Evolutionary conservation across 2,329 filamentous ascomycete genomes (phyloP), one percentile per base, ranked within the genome.

Genomic region (Fusarium sarcochroum): DNA sequence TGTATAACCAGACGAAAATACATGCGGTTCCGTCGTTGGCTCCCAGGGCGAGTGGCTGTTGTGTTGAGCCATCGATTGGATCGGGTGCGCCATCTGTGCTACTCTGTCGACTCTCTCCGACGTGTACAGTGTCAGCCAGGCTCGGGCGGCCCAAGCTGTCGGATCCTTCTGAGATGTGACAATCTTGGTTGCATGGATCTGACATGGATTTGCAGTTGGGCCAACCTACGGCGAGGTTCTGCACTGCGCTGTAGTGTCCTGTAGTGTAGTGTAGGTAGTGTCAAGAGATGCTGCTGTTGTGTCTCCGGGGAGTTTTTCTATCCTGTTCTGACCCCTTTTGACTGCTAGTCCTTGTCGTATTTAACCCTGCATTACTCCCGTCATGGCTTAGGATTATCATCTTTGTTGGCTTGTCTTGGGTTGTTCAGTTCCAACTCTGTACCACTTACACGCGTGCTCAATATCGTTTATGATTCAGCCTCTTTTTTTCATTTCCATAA

Each of bases 1-100:
- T 65, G 72, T 71, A 61, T 47, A 55, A 63, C 70, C 34, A 60
- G 58, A 72, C 73, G 73, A 75, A 73, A 75, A 75, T 72, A 73
- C 66, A 64, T 63, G 25, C 55, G 41, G 42, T 45, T 45, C 58
- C 47, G 50, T 66, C 55, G 68, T 73, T 75, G 73, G 73, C 51
- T 56, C 45, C 30, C 44, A 49, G 71, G 58, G 66, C 73, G 68
- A 75, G 73, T 75, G 73, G 73, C 73, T 70, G 51, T 21, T 17
- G 7, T 38, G 6, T 14, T 45, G n/a, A 27, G 25, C 23, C 20
- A n/a, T 35, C 59, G 46, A 72, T 73, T 73, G 73, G 71, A 32
- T 50, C 47, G 49, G 63, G 53, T 58, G 34, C 47, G 57, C 49
- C 66, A 41, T 42, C 40, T 53, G 70, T 73, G 32, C 47, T 38